A percentile compares a stretch with the other conserved stretches of the same genome.
phyloP scores from a whole-genome alignment of 495 filamentous ascomycete species.

The Parachaetomium inaequale region DNA sequence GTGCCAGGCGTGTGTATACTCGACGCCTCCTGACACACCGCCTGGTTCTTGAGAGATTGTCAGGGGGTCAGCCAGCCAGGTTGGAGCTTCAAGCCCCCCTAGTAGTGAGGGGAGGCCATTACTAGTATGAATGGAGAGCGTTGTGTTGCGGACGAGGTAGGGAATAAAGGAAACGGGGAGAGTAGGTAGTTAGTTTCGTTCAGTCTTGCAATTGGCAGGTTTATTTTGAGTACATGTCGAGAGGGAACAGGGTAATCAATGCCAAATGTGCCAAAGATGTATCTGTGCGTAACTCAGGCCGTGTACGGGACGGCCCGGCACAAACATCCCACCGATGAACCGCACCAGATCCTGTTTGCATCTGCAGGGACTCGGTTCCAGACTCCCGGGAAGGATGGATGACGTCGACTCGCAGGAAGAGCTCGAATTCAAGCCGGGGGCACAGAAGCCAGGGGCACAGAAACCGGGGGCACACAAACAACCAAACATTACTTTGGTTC shows the following conservation, averaged over 20 bases:
- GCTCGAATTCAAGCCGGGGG: neutral
- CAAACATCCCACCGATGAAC: neutral
- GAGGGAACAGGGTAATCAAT: neutral
- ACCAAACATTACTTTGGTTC: neutral
- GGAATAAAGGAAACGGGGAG: no score
- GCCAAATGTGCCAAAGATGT: neutral
- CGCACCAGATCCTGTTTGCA: neutral
- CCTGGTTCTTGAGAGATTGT: no score
- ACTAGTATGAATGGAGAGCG: no score
- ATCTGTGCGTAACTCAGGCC: no score
- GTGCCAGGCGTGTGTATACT: neutral
- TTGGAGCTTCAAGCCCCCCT: no score
- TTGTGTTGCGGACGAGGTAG: no score
- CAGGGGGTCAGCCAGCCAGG: neutral
- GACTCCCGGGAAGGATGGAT: neutral
- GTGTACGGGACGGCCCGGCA: neutral
- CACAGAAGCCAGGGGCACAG: neutral
- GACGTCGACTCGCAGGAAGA: neutral
- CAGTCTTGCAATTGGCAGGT: no score
- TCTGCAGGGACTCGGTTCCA: neutral
- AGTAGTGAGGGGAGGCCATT: no score
- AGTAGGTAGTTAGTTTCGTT: no score
- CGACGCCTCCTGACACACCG: neutral
- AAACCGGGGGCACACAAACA: no score
- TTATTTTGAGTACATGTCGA: no score